Percentiles rank a stretch among this genome's conserved stretches.
phyloP scores from a whole-genome alignment of 2,329 filamentous ascomycete genomes.

The Cytospora mali region DNA sequence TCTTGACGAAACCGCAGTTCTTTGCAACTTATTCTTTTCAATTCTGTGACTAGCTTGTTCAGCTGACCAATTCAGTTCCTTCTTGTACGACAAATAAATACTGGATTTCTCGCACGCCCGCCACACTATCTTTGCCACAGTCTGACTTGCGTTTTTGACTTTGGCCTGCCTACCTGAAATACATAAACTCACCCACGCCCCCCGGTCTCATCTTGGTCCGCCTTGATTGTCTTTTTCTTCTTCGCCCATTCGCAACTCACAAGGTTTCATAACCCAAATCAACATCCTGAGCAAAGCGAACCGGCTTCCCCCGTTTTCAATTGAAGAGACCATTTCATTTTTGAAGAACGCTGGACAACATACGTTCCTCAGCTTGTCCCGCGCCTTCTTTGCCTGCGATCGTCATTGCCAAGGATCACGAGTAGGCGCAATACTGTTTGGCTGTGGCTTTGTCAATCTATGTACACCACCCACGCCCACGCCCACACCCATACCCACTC shows the following conservation, averaged over 20 bases:
- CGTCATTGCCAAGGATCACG: constrained; percentile 4
- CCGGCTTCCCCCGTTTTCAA: neutral
- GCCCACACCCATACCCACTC: constrained; percentile 13
- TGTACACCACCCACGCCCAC: neutral
- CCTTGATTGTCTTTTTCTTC: constrained; percentile 17
- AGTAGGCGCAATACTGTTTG: neutral
- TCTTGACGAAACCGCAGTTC: constrained; percentile 9
- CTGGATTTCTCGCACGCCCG: constrained; percentile 2
- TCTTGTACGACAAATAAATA: constrained; percentile 12
- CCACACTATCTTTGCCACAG: constrained; percentile 16
- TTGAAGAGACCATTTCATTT: neutral
- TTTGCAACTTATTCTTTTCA: neutral
- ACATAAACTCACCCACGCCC: constrained; percentile 16
- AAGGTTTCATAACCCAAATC: constrained; percentile 3
- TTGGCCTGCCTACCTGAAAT: constrained; percentile 7
- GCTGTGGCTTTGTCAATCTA: neutral
- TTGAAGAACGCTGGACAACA: neutral
- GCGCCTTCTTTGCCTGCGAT: neutral
- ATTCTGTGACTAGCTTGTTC: constrained; percentile 2
- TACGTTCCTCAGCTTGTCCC: neutral
- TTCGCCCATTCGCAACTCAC: constrained; percentile 10
- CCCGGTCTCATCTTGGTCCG: constrained; percentile 17
- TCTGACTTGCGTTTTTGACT: constrained; percentile 10
- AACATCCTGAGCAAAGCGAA: neutral
- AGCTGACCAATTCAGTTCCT: constrained; percentile 28